A percentile compares a stretch with the other conserved stretches of the same genome.
Evolutionary conservation across 2,329 filamentous ascomycete species (phyloP).

Genomic region (Ophiostoma himal-ulmi): DNA sequence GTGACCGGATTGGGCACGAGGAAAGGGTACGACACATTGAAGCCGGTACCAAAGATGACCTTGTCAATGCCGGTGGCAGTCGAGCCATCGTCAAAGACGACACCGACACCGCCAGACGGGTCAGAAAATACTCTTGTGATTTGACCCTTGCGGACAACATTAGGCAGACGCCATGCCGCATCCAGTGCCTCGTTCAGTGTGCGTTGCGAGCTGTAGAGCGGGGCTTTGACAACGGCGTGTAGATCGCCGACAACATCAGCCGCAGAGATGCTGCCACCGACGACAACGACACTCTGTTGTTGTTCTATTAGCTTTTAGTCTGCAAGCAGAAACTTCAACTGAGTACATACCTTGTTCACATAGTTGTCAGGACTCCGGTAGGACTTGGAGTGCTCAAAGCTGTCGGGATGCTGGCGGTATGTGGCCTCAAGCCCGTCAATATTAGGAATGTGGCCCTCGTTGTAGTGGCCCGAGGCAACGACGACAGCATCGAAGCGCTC

Average conservation of each 20-base stretch:
- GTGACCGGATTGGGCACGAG: conserved; percentile 19
- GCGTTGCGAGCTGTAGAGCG: conserved; percentile 36
- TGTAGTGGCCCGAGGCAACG: conserved; percentile 39
- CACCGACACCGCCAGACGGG: too few species aligned
- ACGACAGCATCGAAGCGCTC: conserved; percentile 38
- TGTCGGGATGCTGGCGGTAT: conserved; percentile 33
- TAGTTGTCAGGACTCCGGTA: conserved; percentile 33
- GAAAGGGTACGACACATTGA: conserved; percentile 54
- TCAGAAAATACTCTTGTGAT: neutral
- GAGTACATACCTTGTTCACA: conserved; percentile 33
- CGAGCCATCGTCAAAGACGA: conserved; percentile 46
- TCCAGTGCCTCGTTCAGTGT: too few species aligned
- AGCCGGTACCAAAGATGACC: conserved; percentile 56
- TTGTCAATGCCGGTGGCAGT: conserved; percentile 46
- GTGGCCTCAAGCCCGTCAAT: conserved; percentile 37
- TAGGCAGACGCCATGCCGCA: neutral
- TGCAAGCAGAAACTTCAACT: too few species aligned
- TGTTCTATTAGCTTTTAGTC: too few species aligned
- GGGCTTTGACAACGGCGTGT: conserved; percentile 49
- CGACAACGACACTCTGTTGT: too few species aligned
- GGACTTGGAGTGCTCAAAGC: conserved; percentile 38
- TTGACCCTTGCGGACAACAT: neutral
- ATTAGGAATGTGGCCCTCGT: conserved; percentile 36
- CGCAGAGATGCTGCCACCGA: too few species aligned
- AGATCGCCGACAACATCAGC: conserved; percentile 54